A percentile compares a stretch with the other conserved stretches of the same genome.
Evolutionary conservation across 768 basidiomycete genomes (phyloP).

Genomic region (Glaciozyma antarctica): DNA sequence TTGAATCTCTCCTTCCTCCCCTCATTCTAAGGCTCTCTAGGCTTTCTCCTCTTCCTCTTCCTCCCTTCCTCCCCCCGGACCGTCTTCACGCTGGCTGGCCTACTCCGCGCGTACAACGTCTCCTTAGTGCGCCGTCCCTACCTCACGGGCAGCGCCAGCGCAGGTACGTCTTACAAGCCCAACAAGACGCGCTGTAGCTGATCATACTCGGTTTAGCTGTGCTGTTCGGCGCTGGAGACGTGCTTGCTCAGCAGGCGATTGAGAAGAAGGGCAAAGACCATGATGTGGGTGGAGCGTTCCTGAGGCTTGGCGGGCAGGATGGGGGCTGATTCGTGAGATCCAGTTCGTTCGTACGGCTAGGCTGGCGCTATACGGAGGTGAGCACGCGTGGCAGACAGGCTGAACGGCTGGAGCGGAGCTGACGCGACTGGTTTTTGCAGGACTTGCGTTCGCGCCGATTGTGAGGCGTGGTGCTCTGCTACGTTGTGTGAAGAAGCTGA

Average conservation of each 20-base stretch:
- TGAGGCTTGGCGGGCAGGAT: neutral
- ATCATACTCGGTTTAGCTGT: constrained; percentile 5
- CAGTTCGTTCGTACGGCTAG: neutral
- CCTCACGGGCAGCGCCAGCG: constrained; percentile 16
- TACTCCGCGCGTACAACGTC: constrained; percentile 27
- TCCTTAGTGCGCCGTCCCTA: constrained; percentile 22
- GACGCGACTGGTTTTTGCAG: neutral
- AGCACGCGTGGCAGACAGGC: neutral
- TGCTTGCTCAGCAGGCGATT: constrained; percentile 76
- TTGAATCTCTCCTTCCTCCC: too few relatives aligned
- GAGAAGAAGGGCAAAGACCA: constrained; percentile 63
- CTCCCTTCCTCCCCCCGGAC: neutral
- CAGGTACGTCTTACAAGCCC: constrained; percentile 10
- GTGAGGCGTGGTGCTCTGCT: neutral
- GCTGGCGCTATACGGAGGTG: constrained; percentile 1
- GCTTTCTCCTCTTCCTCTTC: neutral
- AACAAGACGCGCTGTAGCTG: neutral
- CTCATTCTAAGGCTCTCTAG: too few relatives aligned
- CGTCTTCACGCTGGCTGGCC: neutral
- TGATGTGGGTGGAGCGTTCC: constrained; percentile 44
- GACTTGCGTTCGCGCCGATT: neutral
- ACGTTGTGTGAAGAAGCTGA: constrained; percentile 14
- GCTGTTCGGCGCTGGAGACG: constrained; percentile 43
- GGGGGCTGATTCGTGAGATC: neutral
- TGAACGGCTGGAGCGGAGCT: neutral